phyloP scores from a whole-genome alignment of 2,329 filamentous ascomycete genomes.

The Neofusicoccum umdonicola region DNA sequence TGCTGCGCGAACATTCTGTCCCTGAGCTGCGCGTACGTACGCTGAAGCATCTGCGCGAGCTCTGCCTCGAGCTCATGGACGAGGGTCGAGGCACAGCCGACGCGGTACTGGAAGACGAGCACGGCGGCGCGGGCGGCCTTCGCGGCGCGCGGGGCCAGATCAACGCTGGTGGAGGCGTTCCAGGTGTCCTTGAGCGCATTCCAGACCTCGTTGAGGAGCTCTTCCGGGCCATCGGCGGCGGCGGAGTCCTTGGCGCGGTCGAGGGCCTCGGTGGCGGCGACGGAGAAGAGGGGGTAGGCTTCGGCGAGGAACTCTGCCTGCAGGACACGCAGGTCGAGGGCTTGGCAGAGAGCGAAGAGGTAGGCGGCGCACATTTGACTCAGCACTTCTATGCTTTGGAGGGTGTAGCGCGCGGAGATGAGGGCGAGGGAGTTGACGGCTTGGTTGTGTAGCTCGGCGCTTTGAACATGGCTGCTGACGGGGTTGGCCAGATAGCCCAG shows the following conservation, averaged over 20 bases:
- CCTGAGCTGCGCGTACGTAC: neutral
- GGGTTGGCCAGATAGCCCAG: conserved; percentile 62
- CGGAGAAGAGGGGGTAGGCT: neutral
- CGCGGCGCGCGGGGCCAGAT: neutral
- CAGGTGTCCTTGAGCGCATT: neutral
- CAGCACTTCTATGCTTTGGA: conserved; percentile 56
- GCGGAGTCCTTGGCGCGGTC: too few species aligned
- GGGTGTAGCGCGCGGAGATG: conserved; percentile 56
- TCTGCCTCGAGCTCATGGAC: neutral
- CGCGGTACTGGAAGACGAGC: neutral
- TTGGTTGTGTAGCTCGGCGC: conserved; percentile 68
- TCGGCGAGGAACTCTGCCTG: neutral
- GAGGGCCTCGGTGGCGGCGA: neutral
- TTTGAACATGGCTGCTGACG: conserved; percentile 61
- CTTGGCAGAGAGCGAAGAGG: conserved; percentile 59
- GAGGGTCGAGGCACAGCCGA: neutral
- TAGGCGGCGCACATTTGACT: conserved; percentile 56
- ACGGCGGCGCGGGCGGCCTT: neutral
- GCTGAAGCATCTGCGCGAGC: neutral
- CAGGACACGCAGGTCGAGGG: conserved; percentile 48
- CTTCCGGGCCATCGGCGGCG: neutral
- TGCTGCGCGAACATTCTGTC: conserved; percentile 16
- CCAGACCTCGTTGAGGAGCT: neutral
- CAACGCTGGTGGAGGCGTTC: neutral
- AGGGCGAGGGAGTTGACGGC: conserved; percentile 65